Base-by-base conservation (phyloP, 257 asterid species). In the Penstemon newberryi region DNA sequence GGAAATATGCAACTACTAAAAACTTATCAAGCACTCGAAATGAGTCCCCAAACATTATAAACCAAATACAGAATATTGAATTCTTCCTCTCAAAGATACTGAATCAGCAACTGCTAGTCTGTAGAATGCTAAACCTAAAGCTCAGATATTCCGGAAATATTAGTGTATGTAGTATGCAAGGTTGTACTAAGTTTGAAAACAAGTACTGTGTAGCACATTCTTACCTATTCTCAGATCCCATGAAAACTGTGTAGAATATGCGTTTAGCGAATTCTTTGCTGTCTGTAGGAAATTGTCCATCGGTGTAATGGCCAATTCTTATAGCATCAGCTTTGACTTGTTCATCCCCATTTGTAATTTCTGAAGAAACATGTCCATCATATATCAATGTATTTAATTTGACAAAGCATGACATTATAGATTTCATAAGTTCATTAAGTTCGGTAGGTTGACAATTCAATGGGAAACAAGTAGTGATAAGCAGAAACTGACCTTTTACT, bases 151-250 rank as follows among this genome's bases (percentile, higher is more conserved):
- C n/a, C 42, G n/a, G 60, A 11, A 44, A 19, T 43, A 33, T 56
- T 65, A 65, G 45, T 18, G 42, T 56, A 51, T 6, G 10, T 9
- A 52, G 70, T 25, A 45, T 60, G 62, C 50, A 54, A 68, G 40
- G 43, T 56, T 15, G 39, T 5, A 52, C 4, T n/a, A 66, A 40
- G 18, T 15, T 15, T 15, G 18, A 15, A 15, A 15, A 15, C 18
- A 15, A 15, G 11, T 58, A 44, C 58, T 33, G 54, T 42, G 33
- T 36, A 36, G 15, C 38, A 63, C 50, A 65, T 46, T 68, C 81
- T 81, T 67, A 85, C 97, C 98, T 93, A 71, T 90, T 93, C 79
- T 90, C 98, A 70, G 98, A 72, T 76, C 96, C 98, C 96, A 90
- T 86, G 73, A 81, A 93, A 72, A 93, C 92, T 13, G 97, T 93